Conservation (phyloP, 2,329 filamentous ascomycete species). For the Ophiostoma piceae region DNA sequence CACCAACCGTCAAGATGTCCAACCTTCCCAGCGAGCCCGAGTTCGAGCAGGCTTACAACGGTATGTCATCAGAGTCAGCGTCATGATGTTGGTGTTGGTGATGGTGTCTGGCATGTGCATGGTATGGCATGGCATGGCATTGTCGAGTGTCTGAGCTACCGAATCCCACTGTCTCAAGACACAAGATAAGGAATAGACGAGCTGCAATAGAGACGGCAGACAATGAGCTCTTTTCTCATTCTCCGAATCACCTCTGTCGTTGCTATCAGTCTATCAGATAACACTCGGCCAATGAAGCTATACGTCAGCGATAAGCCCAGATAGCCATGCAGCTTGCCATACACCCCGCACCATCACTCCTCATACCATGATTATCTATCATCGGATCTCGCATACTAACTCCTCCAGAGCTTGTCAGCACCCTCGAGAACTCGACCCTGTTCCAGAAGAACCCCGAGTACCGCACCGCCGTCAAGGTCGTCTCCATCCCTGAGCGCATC, state of each 20-base stretch:
- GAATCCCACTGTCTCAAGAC: background rate
- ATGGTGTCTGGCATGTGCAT: background rate
- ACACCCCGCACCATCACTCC: background rate
- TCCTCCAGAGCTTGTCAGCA: constrained; percentile 76
- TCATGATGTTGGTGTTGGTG: background rate
- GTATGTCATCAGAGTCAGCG: constrained; percentile 44
- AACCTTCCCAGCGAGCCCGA: constrained; percentile 86
- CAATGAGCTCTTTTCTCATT: background rate
- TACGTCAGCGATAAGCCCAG: constrained; percentile 6
- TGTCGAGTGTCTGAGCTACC: background rate
- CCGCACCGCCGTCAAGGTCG: constrained; percentile 80
- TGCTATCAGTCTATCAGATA: background rate
- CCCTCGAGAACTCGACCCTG: constrained; percentile 86
- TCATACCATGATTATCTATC: no score
- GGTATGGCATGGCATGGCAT: background rate
- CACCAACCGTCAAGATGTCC: constrained; percentile 55
- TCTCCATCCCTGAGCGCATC: constrained; percentile 86
- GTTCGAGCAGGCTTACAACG: constrained; percentile 97
- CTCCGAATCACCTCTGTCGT: background rate
- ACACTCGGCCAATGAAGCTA: background rate
- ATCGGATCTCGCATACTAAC: background rate
- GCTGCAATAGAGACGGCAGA: background rate
- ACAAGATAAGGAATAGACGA: background rate
- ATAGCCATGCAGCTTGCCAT: background rate
- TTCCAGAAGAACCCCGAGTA: constrained; percentile 95